These are phyloP conservation scores for Ophiobolus disseminans DNA, from an alignment of 2,329 filamentous ascomycete genomes.

Conservation along the genomic window DNA sequence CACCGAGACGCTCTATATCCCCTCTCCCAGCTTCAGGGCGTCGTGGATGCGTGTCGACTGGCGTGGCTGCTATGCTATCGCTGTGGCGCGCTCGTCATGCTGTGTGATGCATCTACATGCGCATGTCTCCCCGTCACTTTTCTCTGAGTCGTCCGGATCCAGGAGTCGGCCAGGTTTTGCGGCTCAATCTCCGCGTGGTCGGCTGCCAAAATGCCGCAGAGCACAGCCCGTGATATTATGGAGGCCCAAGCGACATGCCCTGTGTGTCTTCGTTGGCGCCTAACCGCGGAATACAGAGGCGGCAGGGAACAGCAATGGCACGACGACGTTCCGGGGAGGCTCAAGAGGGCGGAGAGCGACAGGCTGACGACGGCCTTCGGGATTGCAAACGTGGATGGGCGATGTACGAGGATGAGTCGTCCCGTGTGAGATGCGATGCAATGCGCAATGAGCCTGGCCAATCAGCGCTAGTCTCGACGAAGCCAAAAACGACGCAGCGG, in stretches of 20 bases:
- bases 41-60: conserved; percentile 22
- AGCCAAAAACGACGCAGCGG: conserved; percentile 10
- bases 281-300: conserved; percentile 19
- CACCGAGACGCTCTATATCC: conserved; percentile 27
- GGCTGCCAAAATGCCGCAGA: conserved; percentile 8
- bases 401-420: conserved; percentile 22
- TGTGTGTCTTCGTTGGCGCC: conserved; percentile 30
- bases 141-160: conserved; percentile 2
- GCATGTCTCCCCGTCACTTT: conserved; percentile 6
- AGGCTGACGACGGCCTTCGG: conserved; percentile 3
- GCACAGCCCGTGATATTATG: conserved; percentile 25
- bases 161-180: conserved; percentile 10
- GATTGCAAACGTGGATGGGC: conserved; percentile 2
- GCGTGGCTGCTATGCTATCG: conserved; percentile 38
- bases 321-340: neutral
- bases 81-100: conserved; percentile 43
- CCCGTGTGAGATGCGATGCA: conserved; percentile 21
- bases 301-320: conserved; percentile 16
- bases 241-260: conserved; percentile 38
- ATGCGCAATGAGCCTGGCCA: conserved; percentile 20
- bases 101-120: conserved; percentile 36
- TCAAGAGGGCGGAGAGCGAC: conserved; percentile 17
- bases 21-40: conserved; percentile 7
- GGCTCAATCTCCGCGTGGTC: conserved; percentile 11
- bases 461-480: conserved; percentile 13